Percentiles rank a stretch among this genome's conserved stretches.
Evolutionary conservation across 179 eudicot species (phyloP).

Genomic region (Kewa caespitosa): DNA sequence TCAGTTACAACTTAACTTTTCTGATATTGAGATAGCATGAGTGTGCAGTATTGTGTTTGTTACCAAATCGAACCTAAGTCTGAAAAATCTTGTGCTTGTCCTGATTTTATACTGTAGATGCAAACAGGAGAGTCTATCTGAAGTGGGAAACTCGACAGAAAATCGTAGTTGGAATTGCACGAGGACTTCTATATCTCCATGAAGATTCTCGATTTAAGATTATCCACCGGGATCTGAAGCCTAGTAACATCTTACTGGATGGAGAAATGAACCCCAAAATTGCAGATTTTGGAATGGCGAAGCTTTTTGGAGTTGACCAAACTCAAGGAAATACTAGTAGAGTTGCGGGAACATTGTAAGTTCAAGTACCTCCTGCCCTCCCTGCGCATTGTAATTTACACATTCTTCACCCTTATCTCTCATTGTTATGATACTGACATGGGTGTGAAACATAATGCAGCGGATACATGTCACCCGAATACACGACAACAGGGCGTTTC

Average conservation of each 20-base stretch:
- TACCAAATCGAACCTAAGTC: background rate
- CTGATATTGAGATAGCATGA: no score
- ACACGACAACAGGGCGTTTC: conserved; percentile 26
- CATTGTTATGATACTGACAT: background rate
- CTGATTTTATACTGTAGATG: conserved; percentile 22
- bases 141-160: conserved; percentile 33
- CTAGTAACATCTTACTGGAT: conserved; percentile 42
- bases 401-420: background rate
- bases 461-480: conserved; percentile 38
- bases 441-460: conserved; percentile 18
- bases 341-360: conserved; percentile 27
- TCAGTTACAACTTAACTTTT: background rate
- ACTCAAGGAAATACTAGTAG: conserved; percentile 30
- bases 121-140: conserved; percentile 16
- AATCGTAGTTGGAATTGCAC: conserved; percentile 34
- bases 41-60: background rate
- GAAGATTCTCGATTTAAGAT: conserved; percentile 38
- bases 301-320: conserved; percentile 27
- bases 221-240: conserved; percentile 44
- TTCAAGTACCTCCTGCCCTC: background rate
- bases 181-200: conserved; percentile 45
- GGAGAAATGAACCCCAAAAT: conserved; percentile 42
- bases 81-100: background rate
- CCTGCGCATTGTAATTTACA: background rate
- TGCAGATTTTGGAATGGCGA: conserved; percentile 52